Evolutionary conservation across 2,329 filamentous ascomycete genomes (phyloP).

Genomic region (Thyridium curvatum): DNA sequence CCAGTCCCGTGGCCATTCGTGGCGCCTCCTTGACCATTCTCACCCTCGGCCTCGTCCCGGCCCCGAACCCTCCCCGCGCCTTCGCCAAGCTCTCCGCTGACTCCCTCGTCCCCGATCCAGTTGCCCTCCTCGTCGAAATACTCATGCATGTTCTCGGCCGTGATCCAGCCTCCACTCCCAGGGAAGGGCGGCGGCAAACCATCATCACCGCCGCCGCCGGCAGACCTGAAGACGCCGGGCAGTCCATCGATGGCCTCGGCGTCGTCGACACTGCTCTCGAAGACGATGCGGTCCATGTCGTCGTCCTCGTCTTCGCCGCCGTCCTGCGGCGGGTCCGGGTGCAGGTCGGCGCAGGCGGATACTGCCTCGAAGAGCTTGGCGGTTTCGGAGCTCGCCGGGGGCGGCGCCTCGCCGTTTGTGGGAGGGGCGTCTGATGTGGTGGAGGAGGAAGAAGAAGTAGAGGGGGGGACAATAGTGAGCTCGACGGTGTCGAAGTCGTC

Average conservation of each 20-base stretch:
- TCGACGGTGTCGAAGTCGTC: conserved; percentile 59
- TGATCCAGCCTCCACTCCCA: conserved; percentile 78
- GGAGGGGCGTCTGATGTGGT: conserved; percentile 1
- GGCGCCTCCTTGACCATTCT: conserved; percentile 3
- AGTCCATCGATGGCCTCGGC: conserved; percentile 53
- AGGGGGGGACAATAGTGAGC: conserved; percentile 55
- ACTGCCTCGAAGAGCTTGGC: conserved; percentile 61
- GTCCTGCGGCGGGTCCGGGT: conserved; percentile 61
- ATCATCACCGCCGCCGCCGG: conserved; percentile 31
- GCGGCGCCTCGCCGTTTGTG: conserved; percentile 3
- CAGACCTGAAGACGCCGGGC: conserved; percentile 45
- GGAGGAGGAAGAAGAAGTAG: conserved; percentile 3
- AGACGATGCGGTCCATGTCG: conserved; percentile 46
- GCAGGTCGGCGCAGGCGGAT: conserved; percentile 67
- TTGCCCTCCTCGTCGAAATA: conserved; percentile 79
- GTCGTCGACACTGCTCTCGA: conserved; percentile 50
- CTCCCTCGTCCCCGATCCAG: conserved; percentile 53
- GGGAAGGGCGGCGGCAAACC: conserved; percentile 62
- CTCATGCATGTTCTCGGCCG: conserved; percentile 81
- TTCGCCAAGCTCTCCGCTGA: conserved; percentile 50
- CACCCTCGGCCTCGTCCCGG: conserved; percentile 46
- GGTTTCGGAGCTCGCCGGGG: conserved; percentile 19
- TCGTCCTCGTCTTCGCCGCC: conserved; percentile 52
- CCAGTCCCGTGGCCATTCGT: conserved; percentile 25
- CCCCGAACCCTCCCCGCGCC: conserved; percentile 54